Conservation (phyloP, 345 rosid species). For the Xanthoceras sorbifolium region DNA sequence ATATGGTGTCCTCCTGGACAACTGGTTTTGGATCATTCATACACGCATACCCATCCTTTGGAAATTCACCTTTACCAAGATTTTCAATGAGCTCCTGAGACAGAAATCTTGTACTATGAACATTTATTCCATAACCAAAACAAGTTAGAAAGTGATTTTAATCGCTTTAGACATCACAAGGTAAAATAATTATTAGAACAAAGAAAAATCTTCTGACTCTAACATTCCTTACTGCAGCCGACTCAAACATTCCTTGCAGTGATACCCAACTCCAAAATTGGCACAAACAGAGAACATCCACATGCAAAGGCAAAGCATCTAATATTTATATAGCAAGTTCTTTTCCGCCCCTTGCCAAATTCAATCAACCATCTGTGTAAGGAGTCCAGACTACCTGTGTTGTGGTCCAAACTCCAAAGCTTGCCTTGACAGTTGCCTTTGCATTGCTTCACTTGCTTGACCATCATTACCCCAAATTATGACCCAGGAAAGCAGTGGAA, state of each 20-base stretch:
- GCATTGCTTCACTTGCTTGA: neutral
- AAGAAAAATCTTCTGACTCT: neutral
- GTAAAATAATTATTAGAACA: neutral
- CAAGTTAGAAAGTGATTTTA: neutral
- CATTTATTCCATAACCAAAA: neutral
- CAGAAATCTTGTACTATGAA: conserved; percentile 23
- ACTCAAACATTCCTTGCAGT: neutral
- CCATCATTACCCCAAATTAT: neutral
- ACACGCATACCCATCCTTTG: conserved; percentile 67
- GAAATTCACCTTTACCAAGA: conserved; percentile 60
- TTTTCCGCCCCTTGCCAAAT: neutral
- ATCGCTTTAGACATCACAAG: neutral
- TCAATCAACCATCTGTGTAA: neutral
- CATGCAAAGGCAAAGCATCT: neutral
- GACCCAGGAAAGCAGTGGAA: neutral
- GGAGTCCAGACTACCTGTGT: neutral
- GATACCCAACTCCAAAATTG: neutral
- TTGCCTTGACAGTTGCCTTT: neutral
- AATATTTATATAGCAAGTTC: neutral
- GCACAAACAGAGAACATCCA: neutral
- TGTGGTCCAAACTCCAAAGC: neutral
- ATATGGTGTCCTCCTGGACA: conserved; percentile 35
- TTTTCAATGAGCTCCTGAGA: conserved; percentile 78
- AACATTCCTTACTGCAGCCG: neutral
- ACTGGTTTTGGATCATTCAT: conserved; percentile 45